Evolutionary conservation across 1,284 basidiomycete genomes (phyloP).

Genomic region (Cryptococcus floricola): DNA sequence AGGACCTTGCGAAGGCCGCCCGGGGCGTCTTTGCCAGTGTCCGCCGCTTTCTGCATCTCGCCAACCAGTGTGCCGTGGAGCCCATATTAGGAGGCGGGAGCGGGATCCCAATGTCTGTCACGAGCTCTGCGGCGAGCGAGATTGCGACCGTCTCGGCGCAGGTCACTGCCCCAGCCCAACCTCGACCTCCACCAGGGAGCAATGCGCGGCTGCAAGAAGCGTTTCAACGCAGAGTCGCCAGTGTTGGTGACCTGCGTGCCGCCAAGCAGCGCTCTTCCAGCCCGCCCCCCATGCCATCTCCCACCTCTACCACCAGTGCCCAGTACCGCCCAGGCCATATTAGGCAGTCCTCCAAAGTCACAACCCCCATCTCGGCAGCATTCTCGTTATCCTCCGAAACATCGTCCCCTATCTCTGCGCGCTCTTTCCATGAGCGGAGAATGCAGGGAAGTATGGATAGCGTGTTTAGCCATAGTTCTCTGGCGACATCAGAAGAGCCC

Average conservation of each 20-base stretch:
- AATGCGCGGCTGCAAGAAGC: slow-evolving; percentile 30
- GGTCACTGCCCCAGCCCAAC: not conserved
- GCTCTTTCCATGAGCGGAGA: slow-evolving; percentile 14
- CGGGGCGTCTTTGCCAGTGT: slow-evolving; percentile 50
- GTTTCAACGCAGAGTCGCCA: slow-evolving; percentile 50
- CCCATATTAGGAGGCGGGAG: slow-evolving; percentile 12
- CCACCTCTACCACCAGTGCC: not conserved
- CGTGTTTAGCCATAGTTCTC: slow-evolving; percentile 13
- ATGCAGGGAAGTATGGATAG: slow-evolving; percentile 25
- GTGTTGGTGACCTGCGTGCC: slow-evolving; percentile 56
- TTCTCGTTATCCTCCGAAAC: slow-evolving; percentile 20
- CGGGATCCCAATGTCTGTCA: slow-evolving; percentile 34
- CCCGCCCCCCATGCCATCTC: slow-evolving; percentile 32
- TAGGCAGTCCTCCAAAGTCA: slow-evolving; percentile 11
- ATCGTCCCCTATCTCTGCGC: slow-evolving; percentile 20
- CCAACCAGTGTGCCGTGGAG: slow-evolving; percentile 72
- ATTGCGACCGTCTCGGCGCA: not conserved
- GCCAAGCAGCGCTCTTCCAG: slow-evolving; percentile 38
- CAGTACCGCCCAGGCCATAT: not conserved
- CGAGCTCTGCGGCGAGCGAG: not conserved
- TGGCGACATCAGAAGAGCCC: slow-evolving; percentile 13
- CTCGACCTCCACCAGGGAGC: slow-evolving; percentile 2
- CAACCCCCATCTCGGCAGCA: slow-evolving; percentile 26
- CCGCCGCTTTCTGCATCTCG: slow-evolving; percentile 57
- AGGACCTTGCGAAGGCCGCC: slow-evolving; percentile 50